phyloP scores from a whole-genome alignment of 495 filamentous ascomycete genomes.

The Paragyromitra xinjiangensis region DNA sequence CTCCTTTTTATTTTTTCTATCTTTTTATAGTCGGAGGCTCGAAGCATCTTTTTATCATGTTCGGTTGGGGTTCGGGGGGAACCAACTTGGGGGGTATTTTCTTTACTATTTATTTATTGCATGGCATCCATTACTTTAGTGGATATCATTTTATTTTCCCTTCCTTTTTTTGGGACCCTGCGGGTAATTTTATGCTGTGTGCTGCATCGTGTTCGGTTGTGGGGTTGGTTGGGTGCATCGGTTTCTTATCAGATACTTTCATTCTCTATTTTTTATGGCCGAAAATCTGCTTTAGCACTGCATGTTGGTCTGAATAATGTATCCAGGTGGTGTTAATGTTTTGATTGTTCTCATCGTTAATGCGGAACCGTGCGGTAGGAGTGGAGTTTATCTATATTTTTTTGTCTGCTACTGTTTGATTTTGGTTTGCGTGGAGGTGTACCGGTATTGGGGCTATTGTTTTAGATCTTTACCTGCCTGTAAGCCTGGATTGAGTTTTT shows the following conservation, averaged over 20 bases:
- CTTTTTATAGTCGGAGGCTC: slow-evolving; percentile 14
- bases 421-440: slow-evolving; percentile 16
- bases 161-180: neutral
- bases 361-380: neutral
- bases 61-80: neutral
- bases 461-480: slow-evolving; percentile 21
- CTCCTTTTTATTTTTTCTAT: slow-evolving; percentile 1
- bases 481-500: slow-evolving; percentile 8
- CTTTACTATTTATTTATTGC: slow-evolving; percentile 30
- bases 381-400: slow-evolving; percentile 6
- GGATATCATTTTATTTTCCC: slow-evolving; percentile 25
- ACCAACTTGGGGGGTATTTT: neutral
- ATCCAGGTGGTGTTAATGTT: slow-evolving; percentile 24
- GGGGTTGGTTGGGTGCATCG: neutral
- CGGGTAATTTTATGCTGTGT: slow-evolving; percentile 1
- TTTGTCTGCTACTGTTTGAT: neutral
- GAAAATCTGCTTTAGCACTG: slow-evolving; percentile 7
- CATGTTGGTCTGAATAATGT: slow-evolving; percentile 3
- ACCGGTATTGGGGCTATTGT: slow-evolving; percentile 7
- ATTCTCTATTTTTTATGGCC: slow-evolving; percentile 14
- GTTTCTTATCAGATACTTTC: slow-evolving; percentile 24
- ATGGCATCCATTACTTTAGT: slow-evolving; percentile 24
- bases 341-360: slow-evolving; percentile 18
- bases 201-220: neutral
- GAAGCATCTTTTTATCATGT: slow-evolving; percentile 4